Evolutionary conservation across 2,329 filamentous ascomycete species (phyloP), one percentile per base, ranked within the genome.

Genomic region (Botrytis elliptica): DNA sequence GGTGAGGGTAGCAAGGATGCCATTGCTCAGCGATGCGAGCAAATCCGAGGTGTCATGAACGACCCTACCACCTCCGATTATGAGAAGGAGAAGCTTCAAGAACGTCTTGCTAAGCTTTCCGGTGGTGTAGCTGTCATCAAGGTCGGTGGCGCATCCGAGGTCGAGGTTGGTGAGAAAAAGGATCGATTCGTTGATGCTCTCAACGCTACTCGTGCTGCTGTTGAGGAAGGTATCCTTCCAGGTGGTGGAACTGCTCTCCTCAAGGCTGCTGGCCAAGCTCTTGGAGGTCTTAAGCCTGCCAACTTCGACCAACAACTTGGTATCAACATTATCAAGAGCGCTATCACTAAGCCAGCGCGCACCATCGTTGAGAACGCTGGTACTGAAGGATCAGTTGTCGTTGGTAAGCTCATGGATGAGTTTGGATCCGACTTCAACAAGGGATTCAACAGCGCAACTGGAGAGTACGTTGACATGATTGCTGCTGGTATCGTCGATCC

Each of bases 61-160:
- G 96, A 99, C 86, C 92, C 95, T 78, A 91, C 89, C 80, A 99
- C 96, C 77, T 98, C 95, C 67, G 96, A 99, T 82, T 99, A 99
- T 86, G 96, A 99, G 90, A 98, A 98, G 90, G 96, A 99, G 92
- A 99, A 99, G 91, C 93, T 99, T 78, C 96, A 98, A 88, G 96
- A 99, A 89, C 96, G 96, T 86, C 93, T 99, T 76, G 96, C 96
- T 80, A 99, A 99, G 91, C 93, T 99, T 79, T 98, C 96, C 79
- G 96, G 96, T 77, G 96, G 96, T 89, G 96, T 99, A 80, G 96
- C 96, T 80, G 96, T 99, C 85, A 98, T 99, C 89, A 98, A 97
- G 90, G 96, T 99, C 77, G 96, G 96, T 81, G 96, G 96, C 84
- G 90, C 95, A 77, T 98, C 95, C 77, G 96, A 99, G 86, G 95